Evolutionary conservation across 2,329 filamentous ascomycete genomes (phyloP).

Genomic region (Arthrobotrys iridis): DNA sequence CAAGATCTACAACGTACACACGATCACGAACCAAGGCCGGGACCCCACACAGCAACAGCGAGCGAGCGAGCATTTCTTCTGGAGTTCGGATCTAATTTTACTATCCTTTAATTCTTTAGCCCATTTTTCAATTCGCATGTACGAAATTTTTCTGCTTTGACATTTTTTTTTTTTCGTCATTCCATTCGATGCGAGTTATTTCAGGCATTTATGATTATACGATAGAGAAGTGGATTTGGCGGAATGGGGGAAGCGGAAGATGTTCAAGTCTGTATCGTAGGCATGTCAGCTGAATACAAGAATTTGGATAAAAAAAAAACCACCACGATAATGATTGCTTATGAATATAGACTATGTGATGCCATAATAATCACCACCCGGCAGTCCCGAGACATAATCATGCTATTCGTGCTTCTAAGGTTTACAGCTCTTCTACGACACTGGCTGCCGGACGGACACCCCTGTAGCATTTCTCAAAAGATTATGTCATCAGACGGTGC

Average conservation of each 20-base stretch:
- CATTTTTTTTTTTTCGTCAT: slow-evolving; percentile 3
- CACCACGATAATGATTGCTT: not conserved
- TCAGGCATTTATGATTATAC: not conserved
- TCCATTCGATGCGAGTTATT: not conserved
- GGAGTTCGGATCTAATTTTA: slow-evolving; percentile 16
- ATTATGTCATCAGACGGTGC: slow-evolving; percentile 18
- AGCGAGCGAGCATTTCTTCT: slow-evolving; percentile 25
- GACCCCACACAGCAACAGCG: not conserved
- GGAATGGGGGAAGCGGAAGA: not conserved
- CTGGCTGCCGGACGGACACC: no score
- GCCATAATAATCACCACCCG: not conserved
- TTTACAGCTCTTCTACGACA: no score
- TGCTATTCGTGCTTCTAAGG: no score
- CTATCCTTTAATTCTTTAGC: slow-evolving; percentile 10
- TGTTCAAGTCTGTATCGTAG: slow-evolving; percentile 8
- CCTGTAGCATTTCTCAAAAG: not conserved
- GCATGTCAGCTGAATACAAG: slow-evolving; percentile 2
- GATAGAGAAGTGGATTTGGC: slow-evolving; percentile 7
- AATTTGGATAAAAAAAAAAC: not conserved
- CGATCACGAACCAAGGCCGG: slow-evolving; percentile 9
- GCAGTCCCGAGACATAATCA: no score
- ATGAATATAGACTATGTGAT: not conserved
- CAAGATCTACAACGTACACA: slow-evolving; percentile 12
- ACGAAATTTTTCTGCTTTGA: slow-evolving; percentile 9
- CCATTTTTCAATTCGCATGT: slow-evolving; percentile 2